Evolutionary conservation across 768 basidiomycete species (phyloP).

Genomic region (Lepiota brunneoincarnata): DNA sequence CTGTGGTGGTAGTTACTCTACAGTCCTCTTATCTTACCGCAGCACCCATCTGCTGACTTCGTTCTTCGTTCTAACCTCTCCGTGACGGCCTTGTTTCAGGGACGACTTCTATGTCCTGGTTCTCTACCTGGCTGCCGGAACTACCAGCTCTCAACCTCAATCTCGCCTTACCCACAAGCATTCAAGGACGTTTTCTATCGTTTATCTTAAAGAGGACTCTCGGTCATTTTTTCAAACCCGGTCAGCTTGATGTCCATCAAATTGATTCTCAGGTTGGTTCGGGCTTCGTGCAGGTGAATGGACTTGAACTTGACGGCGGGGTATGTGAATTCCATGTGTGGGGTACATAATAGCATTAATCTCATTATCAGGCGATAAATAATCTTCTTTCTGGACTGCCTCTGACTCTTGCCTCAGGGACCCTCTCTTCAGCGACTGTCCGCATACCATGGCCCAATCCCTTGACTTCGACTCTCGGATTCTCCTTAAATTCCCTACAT

Average conservation of each 20-base stretch:
- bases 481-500: constrained; percentile 66
- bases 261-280: constrained; percentile 93
- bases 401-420: constrained; percentile 65
- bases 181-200: constrained; percentile 88
- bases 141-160: constrained; percentile 70
- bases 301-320: constrained; percentile 74
- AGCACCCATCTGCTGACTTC: neutral
- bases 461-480: constrained; percentile 66
- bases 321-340: constrained; percentile 39
- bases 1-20: neutral
- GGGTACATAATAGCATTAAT: constrained; percentile 9
- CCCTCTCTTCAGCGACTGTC: constrained; percentile 70
- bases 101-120: constrained; percentile 40
- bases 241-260: constrained; percentile 82
- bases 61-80: neutral
- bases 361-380: constrained; percentile 70
- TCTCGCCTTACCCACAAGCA: constrained; percentile 60
- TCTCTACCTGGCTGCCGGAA: constrained; percentile 56
- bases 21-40: neutral
- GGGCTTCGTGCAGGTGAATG: constrained; percentile 83
- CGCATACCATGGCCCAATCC: constrained; percentile 87
- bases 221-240: constrained; percentile 85
- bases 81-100: neutral
- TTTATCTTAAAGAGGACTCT: constrained; percentile 82
- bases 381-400: constrained; percentile 62